A percentile compares a stretch with the other conserved stretches of the same genome.
Conservation (phyloP, 75 land plant species). For the Picea glauca region DNA sequence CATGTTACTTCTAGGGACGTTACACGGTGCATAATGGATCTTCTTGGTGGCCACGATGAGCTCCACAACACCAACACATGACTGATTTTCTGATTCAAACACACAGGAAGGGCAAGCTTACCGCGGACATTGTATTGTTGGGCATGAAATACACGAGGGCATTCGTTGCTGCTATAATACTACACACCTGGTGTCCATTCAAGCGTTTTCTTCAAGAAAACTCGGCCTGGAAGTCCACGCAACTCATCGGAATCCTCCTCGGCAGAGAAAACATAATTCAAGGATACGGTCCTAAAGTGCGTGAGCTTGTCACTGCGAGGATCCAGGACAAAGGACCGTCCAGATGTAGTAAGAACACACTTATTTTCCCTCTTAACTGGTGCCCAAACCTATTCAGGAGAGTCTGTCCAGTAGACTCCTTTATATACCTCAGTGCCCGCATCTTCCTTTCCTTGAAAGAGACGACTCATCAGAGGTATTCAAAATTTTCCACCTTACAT, state of each 20-base stretch:
- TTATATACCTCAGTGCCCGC: conserved; percentile 33
- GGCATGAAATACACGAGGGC: conserved; percentile 64
- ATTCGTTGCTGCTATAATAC: conserved; percentile 68
- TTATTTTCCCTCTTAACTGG: conserved; percentile 46
- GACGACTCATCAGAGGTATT: not conserved
- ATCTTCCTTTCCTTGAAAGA: conserved; percentile 30
- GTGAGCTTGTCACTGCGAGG: conserved; percentile 32
- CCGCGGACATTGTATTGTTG: conserved; percentile 59
- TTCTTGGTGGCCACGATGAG: conserved; percentile 59
- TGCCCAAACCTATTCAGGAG: conserved; percentile 75
- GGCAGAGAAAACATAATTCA: conserved; percentile 51
- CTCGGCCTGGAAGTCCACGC: conserved; percentile 80
- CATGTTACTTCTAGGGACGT: no score
- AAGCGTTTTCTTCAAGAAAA: conserved; percentile 62
- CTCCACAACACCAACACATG: conserved; percentile 88
- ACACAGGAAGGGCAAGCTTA: conserved; percentile 75
- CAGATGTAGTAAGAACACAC: conserved; percentile 55
- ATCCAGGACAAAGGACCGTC: conserved; percentile 64
- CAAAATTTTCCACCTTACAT: not conserved
- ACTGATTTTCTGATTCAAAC: conserved; percentile 41
- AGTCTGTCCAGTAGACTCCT: conserved; percentile 26
- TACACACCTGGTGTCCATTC: conserved; percentile 97
- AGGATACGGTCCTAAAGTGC: conserved; percentile 60
- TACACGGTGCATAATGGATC: conserved; percentile 30
- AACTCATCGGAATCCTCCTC: conserved; percentile 36